A percentile compares a stretch with the other conserved stretches of the same genome.
phyloP scores from a whole-genome alignment of 2,329 filamentous ascomycete genomes.

The Ceratocystis albifundus region DNA sequence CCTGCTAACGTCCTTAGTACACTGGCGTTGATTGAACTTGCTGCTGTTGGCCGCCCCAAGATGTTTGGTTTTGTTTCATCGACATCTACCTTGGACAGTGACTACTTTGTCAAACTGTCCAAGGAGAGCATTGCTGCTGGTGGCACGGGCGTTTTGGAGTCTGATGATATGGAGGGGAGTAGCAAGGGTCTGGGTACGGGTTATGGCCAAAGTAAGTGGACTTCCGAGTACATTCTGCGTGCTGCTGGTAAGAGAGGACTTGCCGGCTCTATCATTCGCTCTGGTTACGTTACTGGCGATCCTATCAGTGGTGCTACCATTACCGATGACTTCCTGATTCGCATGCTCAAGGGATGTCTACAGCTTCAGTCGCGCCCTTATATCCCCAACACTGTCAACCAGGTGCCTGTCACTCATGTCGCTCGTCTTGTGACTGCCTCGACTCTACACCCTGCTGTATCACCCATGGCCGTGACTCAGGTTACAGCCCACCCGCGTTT shows the following conservation, averaged over 20 bases:
- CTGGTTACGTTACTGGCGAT: slow-evolving; percentile 76
- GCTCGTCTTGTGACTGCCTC: slow-evolving; percentile 66
- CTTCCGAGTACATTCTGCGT: slow-evolving; percentile 55
- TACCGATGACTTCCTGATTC: slow-evolving; percentile 82
- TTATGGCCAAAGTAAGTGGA: slow-evolving; percentile 90
- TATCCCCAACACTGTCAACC: slow-evolving; percentile 80
- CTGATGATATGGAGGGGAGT: slow-evolving; percentile 67
- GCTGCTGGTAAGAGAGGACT: slow-evolving; percentile 71
- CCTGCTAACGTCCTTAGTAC: slow-evolving; percentile 71
- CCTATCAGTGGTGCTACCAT: slow-evolving; percentile 57
- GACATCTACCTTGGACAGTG: slow-evolving; percentile 69
- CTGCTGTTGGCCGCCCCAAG: slow-evolving; percentile 67
- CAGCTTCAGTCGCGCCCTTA: slow-evolving; percentile 62
- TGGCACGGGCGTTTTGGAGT: slow-evolving; percentile 55
- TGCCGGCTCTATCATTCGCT: slow-evolving; percentile 61
- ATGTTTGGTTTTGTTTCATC: slow-evolving; percentile 71
- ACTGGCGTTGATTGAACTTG: slow-evolving; percentile 63
- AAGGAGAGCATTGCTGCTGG: slow-evolving; percentile 49
- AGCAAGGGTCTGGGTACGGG: slow-evolving; percentile 67
- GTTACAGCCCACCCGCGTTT: slow-evolving; percentile 70
- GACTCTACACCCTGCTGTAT: slow-evolving; percentile 48
- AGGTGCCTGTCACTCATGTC: slow-evolving; percentile 77
- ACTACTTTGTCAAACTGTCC: slow-evolving; percentile 68
- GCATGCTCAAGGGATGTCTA: slow-evolving; percentile 76
- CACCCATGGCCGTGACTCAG: slow-evolving; percentile 48